Percentiles rank a stretch among this genome's conserved stretches.
Evolutionary conservation across 2,329 filamentous ascomycete genomes (phyloP).

Genomic region (Fonsecaea monophora): DNA sequence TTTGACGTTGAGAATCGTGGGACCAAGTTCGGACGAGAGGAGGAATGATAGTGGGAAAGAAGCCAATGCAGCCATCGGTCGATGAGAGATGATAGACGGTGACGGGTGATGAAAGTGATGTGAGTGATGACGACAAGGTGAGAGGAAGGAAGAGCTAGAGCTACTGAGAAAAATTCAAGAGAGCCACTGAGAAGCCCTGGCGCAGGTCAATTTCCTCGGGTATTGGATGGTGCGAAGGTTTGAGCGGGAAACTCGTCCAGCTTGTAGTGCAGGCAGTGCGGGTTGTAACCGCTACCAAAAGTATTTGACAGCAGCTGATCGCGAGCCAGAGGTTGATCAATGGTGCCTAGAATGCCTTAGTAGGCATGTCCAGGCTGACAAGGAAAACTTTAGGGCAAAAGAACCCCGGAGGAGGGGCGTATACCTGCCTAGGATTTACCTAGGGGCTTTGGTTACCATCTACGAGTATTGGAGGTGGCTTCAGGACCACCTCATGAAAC

Average conservation of each 20-base stretch:
- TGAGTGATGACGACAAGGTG: neutral
- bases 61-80: slow-evolving; percentile 4
- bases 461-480: too few species aligned
- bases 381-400: neutral
- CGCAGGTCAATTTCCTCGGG: slow-evolving; percentile 6
- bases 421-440: neutral
- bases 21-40: neutral
- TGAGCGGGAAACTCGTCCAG: neutral
- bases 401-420: neutral
- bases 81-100: neutral
- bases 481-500: too few species aligned
- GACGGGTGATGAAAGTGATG: neutral
- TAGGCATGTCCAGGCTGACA: neutral
- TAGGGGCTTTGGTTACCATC: too few species aligned
- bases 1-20: neutral
- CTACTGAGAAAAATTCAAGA: neutral
- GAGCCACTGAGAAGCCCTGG: neutral
- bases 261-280: neutral
- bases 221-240: neutral
- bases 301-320: neutral
- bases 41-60: neutral
- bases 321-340: neutral
- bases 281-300: neutral
- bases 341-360: neutral
- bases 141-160: neutral